A percentile compares a stretch with the other conserved stretches of the same genome.
Evolutionary conservation across 2,329 filamentous ascomycete species (phyloP).

Genomic region (Graphiopsis chlorocephala): DNA sequence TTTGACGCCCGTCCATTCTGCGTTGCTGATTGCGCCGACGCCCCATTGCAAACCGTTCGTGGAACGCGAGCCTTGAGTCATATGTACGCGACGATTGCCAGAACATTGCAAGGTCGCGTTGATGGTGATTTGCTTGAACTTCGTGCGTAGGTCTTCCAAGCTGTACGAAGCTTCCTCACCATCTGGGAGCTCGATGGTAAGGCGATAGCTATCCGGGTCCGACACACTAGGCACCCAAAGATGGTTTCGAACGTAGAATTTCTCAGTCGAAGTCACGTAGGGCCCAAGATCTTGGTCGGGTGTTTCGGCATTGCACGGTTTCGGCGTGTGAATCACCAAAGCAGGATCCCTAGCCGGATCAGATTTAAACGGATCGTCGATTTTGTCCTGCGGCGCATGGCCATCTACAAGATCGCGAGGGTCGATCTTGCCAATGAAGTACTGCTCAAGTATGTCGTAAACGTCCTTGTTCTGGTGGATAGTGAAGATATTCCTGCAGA

Average conservation of each 20-base stretch:
- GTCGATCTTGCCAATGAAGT: constrained; percentile 62
- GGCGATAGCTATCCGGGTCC: constrained; percentile 42
- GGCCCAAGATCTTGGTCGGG: constrained; percentile 49
- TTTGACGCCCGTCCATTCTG: constrained; percentile 57
- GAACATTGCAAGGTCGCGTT: constrained; percentile 60
- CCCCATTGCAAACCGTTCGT: constrained; percentile 61
- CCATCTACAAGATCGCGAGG: constrained; percentile 54
- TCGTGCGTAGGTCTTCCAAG: constrained; percentile 52
- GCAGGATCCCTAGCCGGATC: constrained; percentile 54
- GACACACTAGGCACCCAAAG: constrained; percentile 59
- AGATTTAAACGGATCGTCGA: constrained; percentile 60
- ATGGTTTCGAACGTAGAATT: constrained; percentile 62
- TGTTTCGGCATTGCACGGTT: constrained; percentile 62
- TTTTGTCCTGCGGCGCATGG: constrained; percentile 47
- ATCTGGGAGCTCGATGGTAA: constrained; percentile 57
- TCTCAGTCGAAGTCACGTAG: constrained; percentile 55
- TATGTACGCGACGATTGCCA: constrained; percentile 54
- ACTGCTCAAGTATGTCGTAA: constrained; percentile 63
- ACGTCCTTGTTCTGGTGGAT: constrained; percentile 67
- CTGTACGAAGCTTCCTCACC: constrained; percentile 55
- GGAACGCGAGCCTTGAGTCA: constrained; percentile 50
- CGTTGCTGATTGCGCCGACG: constrained; percentile 59
- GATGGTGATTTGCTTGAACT: constrained; percentile 52
- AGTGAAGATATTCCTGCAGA: constrained; percentile 55
- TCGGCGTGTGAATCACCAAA: constrained; percentile 52